phyloP scores from a whole-genome alignment of 495 filamentous ascomycete genomes.

The Talaromyces liani region DNA sequence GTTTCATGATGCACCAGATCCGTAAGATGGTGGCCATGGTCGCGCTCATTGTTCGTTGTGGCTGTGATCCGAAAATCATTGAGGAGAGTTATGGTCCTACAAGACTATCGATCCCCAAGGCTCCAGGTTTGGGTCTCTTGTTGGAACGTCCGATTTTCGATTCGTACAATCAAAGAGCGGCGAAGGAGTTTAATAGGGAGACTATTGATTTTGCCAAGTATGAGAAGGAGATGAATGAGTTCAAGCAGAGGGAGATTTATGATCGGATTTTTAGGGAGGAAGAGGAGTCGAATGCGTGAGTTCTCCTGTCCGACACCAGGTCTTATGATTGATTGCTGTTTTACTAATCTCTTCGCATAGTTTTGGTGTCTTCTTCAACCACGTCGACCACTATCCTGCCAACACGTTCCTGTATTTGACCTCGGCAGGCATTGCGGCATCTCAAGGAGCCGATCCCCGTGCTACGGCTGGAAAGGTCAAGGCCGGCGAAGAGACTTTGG shows the following conservation, averaged over 20 bases:
- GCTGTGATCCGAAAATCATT: conserved; percentile 59
- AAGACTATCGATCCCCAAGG: conserved; percentile 85
- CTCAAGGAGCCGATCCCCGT: conserved; percentile 17
- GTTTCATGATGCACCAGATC: conserved; percentile 99
- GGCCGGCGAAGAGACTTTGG: conserved; percentile 16
- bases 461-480: conserved; percentile 14
- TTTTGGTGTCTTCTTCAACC: conserved; percentile 76
- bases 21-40: conserved; percentile 97
- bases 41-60: conserved; percentile 73
- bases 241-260: conserved; percentile 93
- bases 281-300: conserved; percentile 67
- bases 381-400: conserved; percentile 68
- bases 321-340: neutral
- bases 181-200: conserved; percentile 47
- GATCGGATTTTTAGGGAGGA: conserved; percentile 84
- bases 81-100: conserved; percentile 55
- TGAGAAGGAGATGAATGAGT: conserved; percentile 69
- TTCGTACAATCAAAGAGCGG: conserved; percentile 61
- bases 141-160: conserved; percentile 89
- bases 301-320: too few relatives aligned
- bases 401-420: conserved; percentile 74
- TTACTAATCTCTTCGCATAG: conserved; percentile 25
- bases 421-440: conserved; percentile 51
- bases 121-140: conserved; percentile 77
- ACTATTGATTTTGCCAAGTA: conserved; percentile 71